phyloP scores from a whole-genome alignment of 202 grass and related monocot genomes.

The Schoenoplectus triqueter region DNA sequence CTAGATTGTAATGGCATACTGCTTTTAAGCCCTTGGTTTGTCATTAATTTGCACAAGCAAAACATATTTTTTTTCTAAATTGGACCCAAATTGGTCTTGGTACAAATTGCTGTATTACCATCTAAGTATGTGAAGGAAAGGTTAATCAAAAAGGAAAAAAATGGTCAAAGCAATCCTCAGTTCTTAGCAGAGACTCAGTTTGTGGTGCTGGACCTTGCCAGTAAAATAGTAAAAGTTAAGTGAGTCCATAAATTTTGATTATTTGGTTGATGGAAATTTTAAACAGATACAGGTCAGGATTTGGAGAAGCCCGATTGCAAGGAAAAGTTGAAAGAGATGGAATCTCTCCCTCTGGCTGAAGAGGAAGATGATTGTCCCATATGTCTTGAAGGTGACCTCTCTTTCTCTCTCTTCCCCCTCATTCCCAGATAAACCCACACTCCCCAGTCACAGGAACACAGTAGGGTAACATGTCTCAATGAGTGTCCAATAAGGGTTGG shows the following conservation, averaged over 20 bases:
- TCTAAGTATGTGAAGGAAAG: neutral
- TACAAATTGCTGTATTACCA: neutral
- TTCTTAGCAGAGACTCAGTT: neutral
- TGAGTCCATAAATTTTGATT: neutral
- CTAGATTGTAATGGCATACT: constrained; percentile 12
- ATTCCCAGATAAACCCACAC: neutral
- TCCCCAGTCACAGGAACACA: neutral
- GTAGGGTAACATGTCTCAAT: neutral
- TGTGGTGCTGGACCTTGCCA: neutral
- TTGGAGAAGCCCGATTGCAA: constrained; percentile 59
- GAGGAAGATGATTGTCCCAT: constrained; percentile 97
- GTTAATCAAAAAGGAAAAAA: neutral
- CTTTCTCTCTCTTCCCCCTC: constrained; percentile 12
- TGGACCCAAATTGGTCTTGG: neutral
- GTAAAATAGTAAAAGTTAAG: neutral
- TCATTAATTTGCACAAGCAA: neutral
- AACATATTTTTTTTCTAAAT: neutral
- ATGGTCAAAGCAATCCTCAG: neutral
- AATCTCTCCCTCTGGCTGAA: constrained; percentile 58
- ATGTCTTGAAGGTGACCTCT: constrained; percentile 84
- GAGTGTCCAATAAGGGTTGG: neutral
- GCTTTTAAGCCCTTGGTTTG: neutral
- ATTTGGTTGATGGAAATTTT: constrained; percentile 1
- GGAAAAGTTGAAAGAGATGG: constrained; percentile 62
- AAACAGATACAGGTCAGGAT: constrained; percentile 50